Conservation (phyloP, 1,284 basidiomycete species). For the Pascua guehoae region DNA sequence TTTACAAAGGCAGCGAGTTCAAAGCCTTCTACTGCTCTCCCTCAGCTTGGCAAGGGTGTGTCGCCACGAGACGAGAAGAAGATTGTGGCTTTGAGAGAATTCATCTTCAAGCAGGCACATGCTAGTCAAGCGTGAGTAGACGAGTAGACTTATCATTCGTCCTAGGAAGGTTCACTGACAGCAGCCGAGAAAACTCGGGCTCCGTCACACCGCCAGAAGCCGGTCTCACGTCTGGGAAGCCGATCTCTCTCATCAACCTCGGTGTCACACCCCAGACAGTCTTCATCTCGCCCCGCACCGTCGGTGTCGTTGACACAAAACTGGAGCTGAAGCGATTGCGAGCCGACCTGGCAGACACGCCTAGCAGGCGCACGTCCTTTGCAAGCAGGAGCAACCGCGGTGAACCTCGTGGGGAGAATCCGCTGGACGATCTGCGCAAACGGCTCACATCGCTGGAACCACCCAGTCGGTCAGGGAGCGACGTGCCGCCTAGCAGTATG, state of each 20-base stretch:
- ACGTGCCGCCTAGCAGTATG: not conserved
- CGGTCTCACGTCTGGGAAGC: conserved; percentile 30
- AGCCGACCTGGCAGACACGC: conserved; percentile 26
- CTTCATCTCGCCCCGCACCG: conserved; percentile 64
- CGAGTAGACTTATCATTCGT: too few species aligned
- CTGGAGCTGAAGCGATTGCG: conserved; percentile 35
- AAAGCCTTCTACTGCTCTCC: not conserved
- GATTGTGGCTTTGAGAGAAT: conserved; percentile 69
- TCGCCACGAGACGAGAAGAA: conserved; percentile 40
- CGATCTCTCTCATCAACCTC: conserved; percentile 65
- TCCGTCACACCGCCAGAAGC: conserved; percentile 20
- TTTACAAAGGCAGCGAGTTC: conserved; percentile 4
- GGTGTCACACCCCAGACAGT: conserved; percentile 93
- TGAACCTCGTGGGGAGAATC: conserved; percentile 24
- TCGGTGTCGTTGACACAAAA: conserved; percentile 37
- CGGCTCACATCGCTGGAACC: conserved; percentile 36
- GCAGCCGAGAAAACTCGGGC: conserved; percentile 29
- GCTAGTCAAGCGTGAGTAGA: conserved; percentile 58
- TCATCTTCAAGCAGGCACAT: conserved; percentile 77
- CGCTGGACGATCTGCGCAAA: conserved; percentile 41
- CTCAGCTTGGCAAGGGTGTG: conserved; percentile 53
- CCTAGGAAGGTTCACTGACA: conserved; percentile 6
- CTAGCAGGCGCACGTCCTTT: conserved; percentile 40
- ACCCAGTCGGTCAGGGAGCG: conserved; percentile 6
- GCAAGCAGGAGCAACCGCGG: conserved; percentile 37